These are phyloP conservation scores for Hypomyces perniciosus DNA, from an alignment of 2,329 filamentous ascomycete species.

Conservation along the genomic window DNA sequence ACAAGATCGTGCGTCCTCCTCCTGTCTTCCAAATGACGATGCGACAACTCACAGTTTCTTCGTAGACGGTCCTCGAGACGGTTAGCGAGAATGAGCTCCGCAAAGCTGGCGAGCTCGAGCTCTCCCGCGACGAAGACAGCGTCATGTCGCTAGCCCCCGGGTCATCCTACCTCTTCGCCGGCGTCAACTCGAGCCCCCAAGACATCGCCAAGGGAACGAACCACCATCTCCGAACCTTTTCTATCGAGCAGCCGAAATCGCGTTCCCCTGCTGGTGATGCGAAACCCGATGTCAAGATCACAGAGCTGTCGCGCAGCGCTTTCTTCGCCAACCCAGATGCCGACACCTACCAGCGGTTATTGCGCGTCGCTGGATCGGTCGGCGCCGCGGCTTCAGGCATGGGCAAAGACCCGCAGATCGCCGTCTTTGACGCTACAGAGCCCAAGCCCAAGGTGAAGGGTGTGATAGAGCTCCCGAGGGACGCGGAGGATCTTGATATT, in stretches of 20 bases:
- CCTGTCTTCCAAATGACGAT: neutral
- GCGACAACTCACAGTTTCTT: neutral
- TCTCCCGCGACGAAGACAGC: constrained; percentile 81
- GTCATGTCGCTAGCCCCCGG: constrained; percentile 76
- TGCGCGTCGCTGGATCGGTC: constrained; percentile 57
- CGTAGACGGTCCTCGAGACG: constrained; percentile 66
- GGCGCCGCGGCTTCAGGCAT: constrained; percentile 76
- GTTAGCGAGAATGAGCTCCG: constrained; percentile 57
- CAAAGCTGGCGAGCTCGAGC: constrained; percentile 64
- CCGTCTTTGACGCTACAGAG: constrained; percentile 62
- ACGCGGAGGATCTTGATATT: constrained; percentile 67
- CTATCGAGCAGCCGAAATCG: constrained; percentile 42
- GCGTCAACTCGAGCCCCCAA: constrained; percentile 73
- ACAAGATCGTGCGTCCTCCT: constrained; percentile 65
- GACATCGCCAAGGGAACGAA: constrained; percentile 73
- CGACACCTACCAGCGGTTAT: constrained; percentile 54
- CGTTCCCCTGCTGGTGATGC: constrained; percentile 25
- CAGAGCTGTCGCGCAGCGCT: constrained; percentile 46
- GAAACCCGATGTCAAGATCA: constrained; percentile 33
- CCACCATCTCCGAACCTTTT: constrained; percentile 74
- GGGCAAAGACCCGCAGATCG: constrained; percentile 68
- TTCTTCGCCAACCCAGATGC: constrained; percentile 46
- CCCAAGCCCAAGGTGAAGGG: constrained; percentile 42
- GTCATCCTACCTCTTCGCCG: constrained; percentile 56
- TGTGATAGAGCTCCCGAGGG: constrained; percentile 44